Percentiles rank a stretch among this genome's conserved stretches.
Conservation (phyloP, 345 rosid genomes). For the Syzygium aqueum region DNA sequence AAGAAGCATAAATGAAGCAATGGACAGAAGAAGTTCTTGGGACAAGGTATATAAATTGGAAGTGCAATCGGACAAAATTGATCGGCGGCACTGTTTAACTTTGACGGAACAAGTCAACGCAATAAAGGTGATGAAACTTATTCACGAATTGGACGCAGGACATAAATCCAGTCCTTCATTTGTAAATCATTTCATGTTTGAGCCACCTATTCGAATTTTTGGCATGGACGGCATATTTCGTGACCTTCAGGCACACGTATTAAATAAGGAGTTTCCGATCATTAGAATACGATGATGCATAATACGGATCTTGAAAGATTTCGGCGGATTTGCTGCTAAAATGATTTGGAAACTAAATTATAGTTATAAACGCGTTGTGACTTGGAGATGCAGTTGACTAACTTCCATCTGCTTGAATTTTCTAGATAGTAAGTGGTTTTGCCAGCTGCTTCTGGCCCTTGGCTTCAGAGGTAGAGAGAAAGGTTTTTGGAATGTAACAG, state of each 20-base stretch:
- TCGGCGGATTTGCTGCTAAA: conserved; percentile 39
- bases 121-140: neutral
- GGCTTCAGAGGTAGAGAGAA: neutral
- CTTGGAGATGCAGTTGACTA: neutral
- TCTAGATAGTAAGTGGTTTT: conserved; percentile 85
- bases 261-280: neutral
- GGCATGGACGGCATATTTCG: neutral
- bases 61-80: neutral
- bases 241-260: neutral
- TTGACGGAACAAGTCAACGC: rapidly evolving
- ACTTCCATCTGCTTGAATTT: neutral
- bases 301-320: neutral
- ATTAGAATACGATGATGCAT: neutral
- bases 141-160: no score
- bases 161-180: no score
- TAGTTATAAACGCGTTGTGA: neutral
- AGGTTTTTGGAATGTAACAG: neutral
- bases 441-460: neutral
- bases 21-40: neutral
- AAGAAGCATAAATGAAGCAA: neutral
- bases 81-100: neutral
- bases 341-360: neutral
- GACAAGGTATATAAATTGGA: neutral
- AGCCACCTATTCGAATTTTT: neutral
- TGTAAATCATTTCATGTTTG: no score